phyloP scores from a whole-genome alignment of 345 rosid genomes.

The Ceriops zippeliana region DNA sequence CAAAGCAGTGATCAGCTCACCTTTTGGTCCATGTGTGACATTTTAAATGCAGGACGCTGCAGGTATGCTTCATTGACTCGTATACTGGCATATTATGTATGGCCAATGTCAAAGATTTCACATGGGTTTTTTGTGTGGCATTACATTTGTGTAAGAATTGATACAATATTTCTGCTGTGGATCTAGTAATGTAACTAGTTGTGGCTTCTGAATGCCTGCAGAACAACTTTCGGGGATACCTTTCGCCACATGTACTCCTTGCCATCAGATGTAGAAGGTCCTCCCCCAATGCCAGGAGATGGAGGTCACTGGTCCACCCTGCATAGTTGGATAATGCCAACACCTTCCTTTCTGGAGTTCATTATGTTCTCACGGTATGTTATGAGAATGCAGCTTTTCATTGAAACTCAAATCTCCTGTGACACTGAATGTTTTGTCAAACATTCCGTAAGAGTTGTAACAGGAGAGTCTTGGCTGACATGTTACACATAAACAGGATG shows the following conservation, averaged over 20 bases:
- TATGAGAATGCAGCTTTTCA: not conserved
- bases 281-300: conserved; percentile 96
- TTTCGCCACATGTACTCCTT: conserved; percentile 76
- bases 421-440: not conserved
- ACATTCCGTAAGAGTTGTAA: not conserved
- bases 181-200: not conserved
- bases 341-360: conserved; percentile 88
- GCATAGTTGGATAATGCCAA: conserved; percentile 98
- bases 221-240: conserved; percentile 68
- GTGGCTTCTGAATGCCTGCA: conserved; percentile 33
- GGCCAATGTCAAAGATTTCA: not conserved
- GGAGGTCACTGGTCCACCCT: conserved; percentile 87
- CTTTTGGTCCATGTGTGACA: conserved; percentile 36
- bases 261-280: conserved; percentile 66
- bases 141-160: too few relatives aligned
- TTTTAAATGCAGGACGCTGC: conserved; percentile 33
- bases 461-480: not conserved
- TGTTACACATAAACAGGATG: conserved; percentile 52
- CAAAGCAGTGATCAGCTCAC: conserved; percentile 17
- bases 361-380: conserved; percentile 81
- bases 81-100: too few relatives aligned
- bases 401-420: conserved; percentile 5
- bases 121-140: not conserved
- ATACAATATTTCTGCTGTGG: too few relatives aligned
- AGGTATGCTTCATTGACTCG: conserved; percentile 16